phyloP scores from a whole-genome alignment of 2,329 filamentous ascomycete genomes.

The Diaporthe destruens region DNA sequence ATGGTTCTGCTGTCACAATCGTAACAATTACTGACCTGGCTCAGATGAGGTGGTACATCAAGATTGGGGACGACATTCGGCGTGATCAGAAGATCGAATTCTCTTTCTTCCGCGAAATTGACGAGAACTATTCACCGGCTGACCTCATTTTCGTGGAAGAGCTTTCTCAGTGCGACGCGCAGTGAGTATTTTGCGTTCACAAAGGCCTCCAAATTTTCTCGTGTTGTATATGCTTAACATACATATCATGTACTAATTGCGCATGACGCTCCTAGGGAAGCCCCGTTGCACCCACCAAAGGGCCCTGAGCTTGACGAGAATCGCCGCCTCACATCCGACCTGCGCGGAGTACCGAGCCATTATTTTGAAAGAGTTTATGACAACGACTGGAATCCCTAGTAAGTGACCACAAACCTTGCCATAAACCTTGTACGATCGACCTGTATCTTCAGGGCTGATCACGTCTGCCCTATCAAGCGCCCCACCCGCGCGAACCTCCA shows the following conservation, averaged over 20 bases:
- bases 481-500: no score
- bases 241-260: background rate
- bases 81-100: background rate
- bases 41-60: background rate
- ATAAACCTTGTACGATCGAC: no score
- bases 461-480: no score
- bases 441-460: no score
- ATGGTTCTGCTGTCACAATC: background rate
- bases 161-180: background rate
- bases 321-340: background rate
- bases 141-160: background rate
- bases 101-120: background rate
- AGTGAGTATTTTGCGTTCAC: background rate
- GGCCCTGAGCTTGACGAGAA: background rate
- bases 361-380: background rate
- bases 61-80: background rate
- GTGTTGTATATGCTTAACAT: background rate
- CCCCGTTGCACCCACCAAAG: background rate
- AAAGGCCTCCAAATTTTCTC: accelerated
- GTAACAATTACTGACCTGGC: background rate
- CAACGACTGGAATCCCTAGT: background rate
- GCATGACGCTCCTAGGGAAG: background rate
- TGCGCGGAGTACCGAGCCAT: background rate
- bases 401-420: background rate
- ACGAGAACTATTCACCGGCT: background rate